Evolutionary conservation across 179 eudicot species (phyloP).

Genomic region (Sideroxylon spinosum): DNA sequence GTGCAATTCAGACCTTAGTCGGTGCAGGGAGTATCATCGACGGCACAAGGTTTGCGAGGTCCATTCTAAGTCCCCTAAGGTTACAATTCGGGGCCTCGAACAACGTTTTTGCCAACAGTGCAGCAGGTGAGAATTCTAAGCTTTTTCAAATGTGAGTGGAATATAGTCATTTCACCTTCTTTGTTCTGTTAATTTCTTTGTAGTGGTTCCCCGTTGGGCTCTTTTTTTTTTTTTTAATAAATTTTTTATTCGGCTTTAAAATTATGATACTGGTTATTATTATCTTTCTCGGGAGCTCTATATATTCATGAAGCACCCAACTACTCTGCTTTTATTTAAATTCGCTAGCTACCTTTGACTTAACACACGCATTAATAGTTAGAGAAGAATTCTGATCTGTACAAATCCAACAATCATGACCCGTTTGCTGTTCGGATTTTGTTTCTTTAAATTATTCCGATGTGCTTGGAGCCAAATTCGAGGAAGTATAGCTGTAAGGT

Average conservation of each 20-base stretch:
- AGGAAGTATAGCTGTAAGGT: too few species aligned
- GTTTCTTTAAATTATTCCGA: too few species aligned
- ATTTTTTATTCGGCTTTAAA: background rate
- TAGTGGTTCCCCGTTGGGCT: background rate
- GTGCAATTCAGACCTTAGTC: conserved; percentile 67
- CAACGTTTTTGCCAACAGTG: conserved; percentile 94
- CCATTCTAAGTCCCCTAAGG: conserved; percentile 71
- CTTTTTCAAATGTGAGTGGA: background rate
- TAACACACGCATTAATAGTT: background rate
- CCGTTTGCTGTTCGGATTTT: too few species aligned
- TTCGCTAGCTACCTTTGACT: background rate
- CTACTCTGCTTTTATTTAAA: background rate
- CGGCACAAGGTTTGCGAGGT: conserved; percentile 86
- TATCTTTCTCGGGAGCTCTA: background rate
- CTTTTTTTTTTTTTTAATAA: too few species aligned
- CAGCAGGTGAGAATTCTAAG: conserved; percentile 54
- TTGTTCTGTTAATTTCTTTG: background rate
- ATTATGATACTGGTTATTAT: background rate
- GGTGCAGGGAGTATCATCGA: conserved; percentile 66
- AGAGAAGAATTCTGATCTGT: background rate
- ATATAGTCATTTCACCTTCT: background rate
- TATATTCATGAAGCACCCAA: background rate
- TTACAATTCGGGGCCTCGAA: conserved; percentile 63
- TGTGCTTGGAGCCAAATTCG: too few species aligned
- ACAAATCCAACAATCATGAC: too few species aligned